Conservation (phyloP, 306 rosid genomes). For the Prunus mira region DNA sequence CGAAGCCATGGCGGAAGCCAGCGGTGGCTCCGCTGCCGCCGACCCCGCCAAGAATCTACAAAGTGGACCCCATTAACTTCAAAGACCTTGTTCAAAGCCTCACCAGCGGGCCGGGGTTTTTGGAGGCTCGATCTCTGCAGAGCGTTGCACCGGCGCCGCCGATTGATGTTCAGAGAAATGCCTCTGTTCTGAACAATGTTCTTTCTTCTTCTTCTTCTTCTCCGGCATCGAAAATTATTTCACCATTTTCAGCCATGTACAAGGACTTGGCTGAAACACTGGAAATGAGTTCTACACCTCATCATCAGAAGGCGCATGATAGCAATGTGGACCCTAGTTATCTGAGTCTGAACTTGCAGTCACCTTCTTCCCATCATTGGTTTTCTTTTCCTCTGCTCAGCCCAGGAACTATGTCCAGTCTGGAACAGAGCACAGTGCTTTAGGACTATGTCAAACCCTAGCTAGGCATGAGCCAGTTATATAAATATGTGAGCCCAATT, state of each 20-base stretch:
- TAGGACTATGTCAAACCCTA: not conserved
- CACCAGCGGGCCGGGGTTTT: slow-evolving; percentile 64
- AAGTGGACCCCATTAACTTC: slow-evolving; percentile 77
- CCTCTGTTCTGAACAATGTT: not conserved
- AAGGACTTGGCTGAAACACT: slow-evolving; percentile 31
- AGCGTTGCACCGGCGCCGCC: slow-evolving; percentile 34
- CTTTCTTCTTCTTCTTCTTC: not conserved
- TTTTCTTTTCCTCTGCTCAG: slow-evolving; percentile 36
- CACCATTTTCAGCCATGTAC: slow-evolving; percentile 28
- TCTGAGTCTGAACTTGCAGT: slow-evolving; percentile 40
- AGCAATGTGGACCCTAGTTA: slow-evolving; percentile 21
- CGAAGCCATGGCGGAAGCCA: slow-evolving; percentile 64
- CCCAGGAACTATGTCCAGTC: slow-evolving; percentile 37
- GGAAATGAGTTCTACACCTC: slow-evolving; percentile 17
- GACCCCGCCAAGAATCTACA: slow-evolving; percentile 50
- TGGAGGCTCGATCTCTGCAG: slow-evolving; percentile 26
- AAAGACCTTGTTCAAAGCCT: slow-evolving; percentile 69
- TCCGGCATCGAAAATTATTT: not conserved
- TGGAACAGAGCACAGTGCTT: slow-evolving; percentile 28
- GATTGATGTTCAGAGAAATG: not conserved
- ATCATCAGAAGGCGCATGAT: slow-evolving; percentile 4
- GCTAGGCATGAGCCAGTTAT: not conserved
- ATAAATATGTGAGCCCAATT: not conserved
- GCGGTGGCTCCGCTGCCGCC: slow-evolving; percentile 53
- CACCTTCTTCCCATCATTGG: slow-evolving; percentile 53